These are phyloP conservation scores for Sporisorium graminicola DNA, from an alignment of 1,284 basidiomycete genomes.

Conservation along the genomic window DNA sequence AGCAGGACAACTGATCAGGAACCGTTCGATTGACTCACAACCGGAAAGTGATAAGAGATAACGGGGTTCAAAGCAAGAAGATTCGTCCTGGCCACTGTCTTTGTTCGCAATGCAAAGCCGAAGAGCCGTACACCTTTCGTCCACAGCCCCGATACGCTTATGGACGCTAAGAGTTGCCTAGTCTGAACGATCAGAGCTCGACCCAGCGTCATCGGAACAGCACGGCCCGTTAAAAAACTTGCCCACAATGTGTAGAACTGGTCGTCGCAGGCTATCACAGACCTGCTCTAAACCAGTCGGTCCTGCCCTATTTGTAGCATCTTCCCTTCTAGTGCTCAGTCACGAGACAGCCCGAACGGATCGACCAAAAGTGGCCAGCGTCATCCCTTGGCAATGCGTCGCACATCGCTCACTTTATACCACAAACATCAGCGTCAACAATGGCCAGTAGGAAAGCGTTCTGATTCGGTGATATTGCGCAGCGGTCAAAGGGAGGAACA, in stretches of 20 bases:
- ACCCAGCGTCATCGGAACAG: not conserved
- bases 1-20: not conserved
- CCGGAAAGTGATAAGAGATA: slow-evolving; percentile 1
- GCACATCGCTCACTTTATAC: not conserved
- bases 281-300: no score
- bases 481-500: slow-evolving; percentile 15
- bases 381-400: not conserved
- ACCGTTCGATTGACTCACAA: not conserved
- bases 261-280: not conserved
- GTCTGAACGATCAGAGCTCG: not conserved
- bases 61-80: not conserved
- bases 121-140: slow-evolving; percentile 1
- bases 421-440: not conserved
- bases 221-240: not conserved
- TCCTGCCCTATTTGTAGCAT: no score
- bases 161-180: not conserved
- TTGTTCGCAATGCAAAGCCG: not conserved
- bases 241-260: not conserved
- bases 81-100: not conserved
- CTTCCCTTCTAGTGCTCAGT: no score
- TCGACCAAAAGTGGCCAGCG: not conserved
- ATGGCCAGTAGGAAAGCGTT: slow-evolving; percentile 19
- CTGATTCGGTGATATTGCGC: slow-evolving; percentile 43
- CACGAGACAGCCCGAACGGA: no score
- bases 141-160: not conserved